Evolutionary conservation across 2,329 filamentous ascomycete species (phyloP).

Genomic region (Aspergillus fumigatiaffinis): DNA sequence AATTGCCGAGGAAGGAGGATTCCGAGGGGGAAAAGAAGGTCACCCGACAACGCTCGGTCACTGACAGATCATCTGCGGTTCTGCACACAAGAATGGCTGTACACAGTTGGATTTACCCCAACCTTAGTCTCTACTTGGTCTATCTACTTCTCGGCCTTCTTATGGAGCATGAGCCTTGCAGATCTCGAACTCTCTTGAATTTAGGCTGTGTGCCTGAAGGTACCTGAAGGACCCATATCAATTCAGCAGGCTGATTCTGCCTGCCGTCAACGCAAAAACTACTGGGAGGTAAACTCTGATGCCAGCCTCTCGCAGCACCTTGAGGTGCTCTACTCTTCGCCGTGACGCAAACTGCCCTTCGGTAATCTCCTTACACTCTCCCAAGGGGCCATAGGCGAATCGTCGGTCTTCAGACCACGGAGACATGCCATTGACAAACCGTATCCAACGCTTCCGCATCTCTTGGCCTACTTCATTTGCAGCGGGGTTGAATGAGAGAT

Average conservation of each 20-base stretch:
- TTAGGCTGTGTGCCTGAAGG: background rate
- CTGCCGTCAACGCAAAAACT: constrained; percentile 32
- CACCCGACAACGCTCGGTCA: background rate
- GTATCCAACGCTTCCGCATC: constrained; percentile 41
- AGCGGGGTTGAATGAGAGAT: constrained; percentile 32
- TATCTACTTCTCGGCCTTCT: background rate
- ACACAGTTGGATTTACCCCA: background rate
- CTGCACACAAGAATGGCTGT: background rate
- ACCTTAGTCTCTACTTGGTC: background rate
- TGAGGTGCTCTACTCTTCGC: constrained; percentile 29
- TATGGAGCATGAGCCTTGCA: background rate
- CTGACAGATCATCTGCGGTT: background rate
- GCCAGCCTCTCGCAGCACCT: constrained; percentile 28
- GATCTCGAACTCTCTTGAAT: background rate
- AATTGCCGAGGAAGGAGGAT: constrained; percentile 8
- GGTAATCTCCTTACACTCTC: constrained; percentile 31
- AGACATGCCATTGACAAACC: constrained; percentile 33
- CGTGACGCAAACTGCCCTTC: constrained; percentile 30
- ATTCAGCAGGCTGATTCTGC: constrained; percentile 43
- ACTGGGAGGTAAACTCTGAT: constrained; percentile 27
- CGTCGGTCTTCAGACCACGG: constrained; percentile 34
- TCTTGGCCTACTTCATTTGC: constrained; percentile 32
- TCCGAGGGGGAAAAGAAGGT: background rate
- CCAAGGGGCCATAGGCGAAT: constrained; percentile 42
- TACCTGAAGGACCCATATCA: constrained; percentile 8